Base-by-base conservation (phyloP, 805 yeast species). In the Myxozyma kluyveri region DNA sequence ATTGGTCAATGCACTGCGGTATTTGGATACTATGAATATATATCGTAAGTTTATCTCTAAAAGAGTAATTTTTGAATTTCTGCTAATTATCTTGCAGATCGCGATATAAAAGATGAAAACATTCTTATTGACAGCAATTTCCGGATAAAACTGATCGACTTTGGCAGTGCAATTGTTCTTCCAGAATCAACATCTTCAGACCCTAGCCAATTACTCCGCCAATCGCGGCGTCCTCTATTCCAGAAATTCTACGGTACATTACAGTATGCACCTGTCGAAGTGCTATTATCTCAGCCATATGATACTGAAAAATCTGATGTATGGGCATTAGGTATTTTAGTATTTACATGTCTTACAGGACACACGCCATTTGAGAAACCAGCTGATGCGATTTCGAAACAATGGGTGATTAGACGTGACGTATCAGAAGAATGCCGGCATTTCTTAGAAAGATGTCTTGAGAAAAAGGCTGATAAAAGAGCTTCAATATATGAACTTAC, bases 31-130 rank as follows among this genome's bases (percentile, higher is more conserved):
- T 24, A 48, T 40, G 12, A 45, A 45, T 12, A 49, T 57, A 9
- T 55, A 49, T 36, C 59, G 53, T 47, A 26, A 17, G 54, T 47
- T 6, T 14, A 29, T 7, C 21, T 14, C n/a, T n/a, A n/a, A n/a
- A 6, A 12, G 18, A 1, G 4, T 7, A 22, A 14, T 10, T n/a
- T 22, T 3, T 22, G 9, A n/a, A 18, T n/a, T 14, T n/a, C 12
- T 3, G 23, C 12, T 14, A 9, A 29, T 9, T 14, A 9, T 29
- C 9, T 9, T 21, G n/a, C 17, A 44, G 55, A 56, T 35, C 59
- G 61, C 4, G 96, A 87, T 65, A 84, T 87, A 59, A 87, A 87
- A 64, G 96, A 87, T 67, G 96, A 87, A 59, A 87, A 87, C 63
- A 78, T 87, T 47, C 85, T 87, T 62, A 84, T 88, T 43, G 95